Base-by-base conservation (phyloP, 2,329 filamentous ascomycete genomes). In the Trichoderma lentiforme region DNA sequence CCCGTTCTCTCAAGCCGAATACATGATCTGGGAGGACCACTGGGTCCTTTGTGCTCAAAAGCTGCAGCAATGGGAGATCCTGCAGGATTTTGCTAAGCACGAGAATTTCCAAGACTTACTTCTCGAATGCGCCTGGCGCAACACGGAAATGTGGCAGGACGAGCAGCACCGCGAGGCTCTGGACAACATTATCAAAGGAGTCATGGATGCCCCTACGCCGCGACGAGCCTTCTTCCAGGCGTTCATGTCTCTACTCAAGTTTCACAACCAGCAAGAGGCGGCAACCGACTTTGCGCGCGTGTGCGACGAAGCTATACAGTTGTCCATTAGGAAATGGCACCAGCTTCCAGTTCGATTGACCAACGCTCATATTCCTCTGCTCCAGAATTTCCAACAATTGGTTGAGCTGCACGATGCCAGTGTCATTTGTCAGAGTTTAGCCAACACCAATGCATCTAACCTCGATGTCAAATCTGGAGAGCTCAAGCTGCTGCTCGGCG, bases 1-100 rank as follows among this genome's bases (percentile, higher is more conserved):
- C 73, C 95, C 96, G 0, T 98, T 98, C 81, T 97, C 95, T 1
- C 93, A 97, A 77, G 94, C 92, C 36, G 96, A 99, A 82, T 99
- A 99, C 82, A 98, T 97, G 89, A 88, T 99, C 1, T 99, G 96
- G 96, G 96, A 99, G 82, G 96, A 99, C 79, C 97, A 99, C 77
- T 99, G 96, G 96, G 91, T 99, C 56, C 88, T 98, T 64, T 99
- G 96, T 80, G 96, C 95, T 0, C 94, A 98, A 83, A 99, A 99
- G 83, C 86, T 99, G 60, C 97, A 99, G 81, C 97, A 99, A 79
- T 99, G 96, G 96, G 96, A 99, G 77, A 95, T 99, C 71, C 83
- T 99, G 39, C 94, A 94, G 74, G 97, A 99, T 77, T 98, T 98
- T 78, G 95, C 96, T 4, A 99, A 99, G 82, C 96, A 99, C 78